phyloP scores from a whole-genome alignment of 2,329 filamentous ascomycete species.

The Colletotrichum sp. region DNA sequence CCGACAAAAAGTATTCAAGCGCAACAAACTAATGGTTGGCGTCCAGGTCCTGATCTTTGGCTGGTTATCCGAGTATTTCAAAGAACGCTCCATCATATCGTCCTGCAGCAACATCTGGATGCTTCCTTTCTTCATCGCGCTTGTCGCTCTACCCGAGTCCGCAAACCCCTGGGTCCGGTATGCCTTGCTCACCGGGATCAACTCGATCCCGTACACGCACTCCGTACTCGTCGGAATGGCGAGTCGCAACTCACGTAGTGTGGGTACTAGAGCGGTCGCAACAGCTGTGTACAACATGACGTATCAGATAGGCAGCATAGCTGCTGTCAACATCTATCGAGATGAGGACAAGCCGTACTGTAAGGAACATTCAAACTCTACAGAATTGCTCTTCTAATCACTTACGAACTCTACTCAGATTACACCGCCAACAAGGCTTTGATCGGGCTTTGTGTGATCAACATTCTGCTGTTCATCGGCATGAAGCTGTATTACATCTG shows the following conservation, averaged over 20 bases:
- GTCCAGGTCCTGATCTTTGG: conserved; percentile 41
- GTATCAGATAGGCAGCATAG: conserved; percentile 48
- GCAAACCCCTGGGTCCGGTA: conserved; percentile 57
- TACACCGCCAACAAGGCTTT: background rate
- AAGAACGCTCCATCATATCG: conserved; percentile 53
- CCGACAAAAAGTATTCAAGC: conserved; percentile 54
- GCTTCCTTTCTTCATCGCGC: conserved; percentile 55
- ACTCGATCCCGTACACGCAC: conserved; percentile 58
- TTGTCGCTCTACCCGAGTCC: conserved; percentile 43
- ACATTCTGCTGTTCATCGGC: conserved; percentile 33
- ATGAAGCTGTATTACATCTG: conserved; percentile 43
- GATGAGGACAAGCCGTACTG: conserved; percentile 49
- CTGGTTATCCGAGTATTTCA: conserved; percentile 48
- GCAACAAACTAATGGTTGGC: conserved; percentile 5
- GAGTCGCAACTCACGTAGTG: conserved; percentile 37
- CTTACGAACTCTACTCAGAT: background rate
- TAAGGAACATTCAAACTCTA: accelerated
- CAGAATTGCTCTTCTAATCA: background rate
- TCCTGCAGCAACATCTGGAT: conserved; percentile 56
- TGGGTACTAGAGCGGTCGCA: conserved; percentile 51
- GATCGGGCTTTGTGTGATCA: background rate
- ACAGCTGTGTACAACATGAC: conserved; percentile 57
- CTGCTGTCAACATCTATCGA: conserved; percentile 54
- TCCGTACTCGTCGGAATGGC: conserved; percentile 56
- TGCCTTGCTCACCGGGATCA: conserved; percentile 53